A percentile compares a stretch with the other conserved stretches of the same genome.
Conservation (phyloP, 495 filamentous ascomycete genomes). For the Penicillium coffeae region DNA sequence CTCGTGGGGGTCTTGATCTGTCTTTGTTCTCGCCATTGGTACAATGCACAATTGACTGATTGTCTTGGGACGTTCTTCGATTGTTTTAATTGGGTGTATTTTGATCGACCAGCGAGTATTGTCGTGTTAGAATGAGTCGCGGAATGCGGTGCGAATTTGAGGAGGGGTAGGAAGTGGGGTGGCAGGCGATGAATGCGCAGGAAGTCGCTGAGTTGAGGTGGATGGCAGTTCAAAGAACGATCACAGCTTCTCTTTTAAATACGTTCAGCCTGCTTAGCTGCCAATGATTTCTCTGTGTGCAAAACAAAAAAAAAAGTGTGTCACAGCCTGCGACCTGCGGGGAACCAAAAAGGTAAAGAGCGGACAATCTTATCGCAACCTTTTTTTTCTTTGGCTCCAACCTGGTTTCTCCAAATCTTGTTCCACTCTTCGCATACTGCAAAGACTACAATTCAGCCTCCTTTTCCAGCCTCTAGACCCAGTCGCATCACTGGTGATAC, state of each 20-base stretch:
- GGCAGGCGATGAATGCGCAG: background rate
- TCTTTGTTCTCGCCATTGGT: background rate
- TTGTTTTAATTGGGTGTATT: background rate
- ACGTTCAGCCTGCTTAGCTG: too few relatives aligned
- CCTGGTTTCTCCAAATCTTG: background rate
- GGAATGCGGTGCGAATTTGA: background rate
- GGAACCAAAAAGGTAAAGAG: conserved; percentile 23
- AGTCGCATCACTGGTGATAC: background rate
- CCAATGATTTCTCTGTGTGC: too few relatives aligned
- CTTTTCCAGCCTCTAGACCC: background rate
- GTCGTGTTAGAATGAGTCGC: background rate
- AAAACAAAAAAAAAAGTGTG: conserved; percentile 3
- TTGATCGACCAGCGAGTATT: conserved; percentile 2
- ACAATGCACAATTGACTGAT: too few relatives aligned
- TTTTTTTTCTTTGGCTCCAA: conserved; percentile 10
- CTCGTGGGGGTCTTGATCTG: conserved; percentile 60
- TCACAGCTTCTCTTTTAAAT: too few relatives aligned
- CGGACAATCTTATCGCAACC: conserved; percentile 12
- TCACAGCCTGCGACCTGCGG: conserved; percentile 17
- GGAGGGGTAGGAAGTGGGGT: conserved; percentile 9
- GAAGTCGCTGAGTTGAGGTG: too few relatives aligned
- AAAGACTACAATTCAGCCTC: conserved; percentile 6
- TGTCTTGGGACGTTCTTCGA: too few relatives aligned
- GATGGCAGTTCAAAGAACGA: too few relatives aligned
- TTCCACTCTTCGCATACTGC: background rate